Conservation (phyloP, 345 rosid genomes). For the Gossypium mustelinum region DNA sequence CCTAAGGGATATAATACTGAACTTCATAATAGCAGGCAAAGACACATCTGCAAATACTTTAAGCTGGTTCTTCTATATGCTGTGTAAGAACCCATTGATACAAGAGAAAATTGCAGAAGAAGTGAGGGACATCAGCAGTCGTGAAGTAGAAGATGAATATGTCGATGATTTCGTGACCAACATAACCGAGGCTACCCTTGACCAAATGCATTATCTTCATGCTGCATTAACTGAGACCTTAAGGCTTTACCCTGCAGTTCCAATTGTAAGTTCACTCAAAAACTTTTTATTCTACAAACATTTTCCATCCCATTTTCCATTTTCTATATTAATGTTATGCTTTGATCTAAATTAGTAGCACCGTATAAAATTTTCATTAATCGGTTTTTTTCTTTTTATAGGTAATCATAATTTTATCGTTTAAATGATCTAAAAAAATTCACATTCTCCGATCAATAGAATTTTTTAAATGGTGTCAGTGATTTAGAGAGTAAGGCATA, state of each 20-base stretch:
- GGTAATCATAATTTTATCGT: too few species aligned
- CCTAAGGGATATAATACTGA: conserved; percentile 68
- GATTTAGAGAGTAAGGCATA: too few species aligned
- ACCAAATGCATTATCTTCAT: conserved; percentile 71
- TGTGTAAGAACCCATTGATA: conserved; percentile 63
- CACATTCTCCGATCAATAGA: too few species aligned
- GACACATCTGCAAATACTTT: conserved; percentile 60
- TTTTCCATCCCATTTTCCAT: too few species aligned
- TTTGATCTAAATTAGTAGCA: too few species aligned
- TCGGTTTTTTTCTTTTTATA: too few species aligned
- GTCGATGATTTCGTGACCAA: conserved; percentile 37
- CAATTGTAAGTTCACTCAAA: conserved; percentile 34
- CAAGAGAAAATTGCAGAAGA: conserved; percentile 65
- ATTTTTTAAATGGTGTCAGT: too few species aligned
- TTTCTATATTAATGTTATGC: too few species aligned
- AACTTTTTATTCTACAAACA: too few species aligned
- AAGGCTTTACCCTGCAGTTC: conserved; percentile 69
- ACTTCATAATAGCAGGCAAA: conserved; percentile 70
- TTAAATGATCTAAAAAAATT: too few species aligned
- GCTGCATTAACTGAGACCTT: conserved; percentile 74
- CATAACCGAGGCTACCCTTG: conserved; percentile 44
- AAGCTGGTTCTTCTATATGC: conserved; percentile 75
- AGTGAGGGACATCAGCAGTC: conserved; percentile 34
- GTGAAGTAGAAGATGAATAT: conserved; percentile 18
- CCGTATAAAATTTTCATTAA: too few species aligned